Evolutionary conservation across 495 filamentous ascomycete genomes (phyloP).

Genomic region (Daldinia decipiens): DNA sequence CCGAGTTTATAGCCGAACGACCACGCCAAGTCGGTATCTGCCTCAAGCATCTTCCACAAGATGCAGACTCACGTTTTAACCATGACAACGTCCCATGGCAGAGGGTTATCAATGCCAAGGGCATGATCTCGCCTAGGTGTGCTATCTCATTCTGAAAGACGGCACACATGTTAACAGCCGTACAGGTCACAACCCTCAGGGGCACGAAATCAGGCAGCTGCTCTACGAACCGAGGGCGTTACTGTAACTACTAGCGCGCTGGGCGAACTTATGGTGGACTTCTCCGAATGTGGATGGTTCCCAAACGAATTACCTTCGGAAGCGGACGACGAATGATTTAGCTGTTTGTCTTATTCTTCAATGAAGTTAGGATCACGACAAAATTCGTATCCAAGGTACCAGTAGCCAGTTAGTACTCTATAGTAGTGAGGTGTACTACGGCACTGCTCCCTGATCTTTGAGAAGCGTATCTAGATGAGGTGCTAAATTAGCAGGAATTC

Average conservation of each 20-base stretch:
- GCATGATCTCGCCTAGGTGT: conserved; percentile 84
- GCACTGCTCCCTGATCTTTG: background rate
- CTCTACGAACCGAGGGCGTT: conserved; percentile 74
- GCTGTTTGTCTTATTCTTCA: background rate
- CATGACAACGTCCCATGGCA: conserved; percentile 90
- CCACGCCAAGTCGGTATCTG: conserved; percentile 87
- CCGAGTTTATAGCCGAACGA: conserved; percentile 63
- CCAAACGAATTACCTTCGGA: conserved; percentile 66
- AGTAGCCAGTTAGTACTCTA: background rate
- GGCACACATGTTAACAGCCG: conserved; percentile 7
- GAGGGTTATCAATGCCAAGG: conserved; percentile 87
- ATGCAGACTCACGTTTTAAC: conserved; percentile 65
- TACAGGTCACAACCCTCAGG: conserved; percentile 71
- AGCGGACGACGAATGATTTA: conserved; percentile 24
- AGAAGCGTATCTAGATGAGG: background rate
- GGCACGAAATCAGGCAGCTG: conserved; percentile 73
- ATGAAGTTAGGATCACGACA: conserved; percentile 1
- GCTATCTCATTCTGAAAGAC: background rate
- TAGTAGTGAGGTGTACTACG: background rate
- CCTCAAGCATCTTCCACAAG: conserved; percentile 80
- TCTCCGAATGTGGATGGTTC: conserved; percentile 80
- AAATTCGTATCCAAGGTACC: background rate
- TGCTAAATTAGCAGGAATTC: conserved; percentile 20
- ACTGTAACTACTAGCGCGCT: conserved; percentile 69
- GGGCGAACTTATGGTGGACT: conserved; percentile 76